Evolutionary conservation across 1,284 basidiomycete species (phyloP).

Genomic region (Microbotryum silenes-acaulis): DNA sequence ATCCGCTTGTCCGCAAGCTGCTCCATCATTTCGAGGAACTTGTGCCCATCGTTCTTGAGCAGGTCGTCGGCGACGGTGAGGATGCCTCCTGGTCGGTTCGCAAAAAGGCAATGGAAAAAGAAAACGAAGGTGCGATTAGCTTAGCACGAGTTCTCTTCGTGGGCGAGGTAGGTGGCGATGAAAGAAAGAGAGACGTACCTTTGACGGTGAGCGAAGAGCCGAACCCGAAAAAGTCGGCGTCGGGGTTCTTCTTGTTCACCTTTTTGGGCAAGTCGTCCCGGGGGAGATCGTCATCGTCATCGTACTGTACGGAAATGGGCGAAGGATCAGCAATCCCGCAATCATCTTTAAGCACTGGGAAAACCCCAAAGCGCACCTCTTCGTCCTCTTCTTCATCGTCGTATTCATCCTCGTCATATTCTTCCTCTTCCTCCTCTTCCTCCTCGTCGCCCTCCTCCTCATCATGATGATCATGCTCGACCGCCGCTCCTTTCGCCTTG

Average conservation of each 20-base stretch:
- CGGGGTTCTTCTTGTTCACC: slow-evolving; percentile 39
- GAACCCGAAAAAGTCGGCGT: slow-evolving; percentile 66
- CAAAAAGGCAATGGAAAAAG: slow-evolving; percentile 15
- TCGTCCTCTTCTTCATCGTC: slow-evolving; percentile 31
- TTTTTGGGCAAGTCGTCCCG: slow-evolving; percentile 48
- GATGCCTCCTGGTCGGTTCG: slow-evolving; percentile 63
- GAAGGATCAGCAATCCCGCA: neutral
- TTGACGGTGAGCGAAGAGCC: slow-evolving; percentile 72
- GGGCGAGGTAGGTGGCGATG: neutral
- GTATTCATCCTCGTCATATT: slow-evolving; percentile 21
- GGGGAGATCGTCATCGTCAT: slow-evolving; percentile 54
- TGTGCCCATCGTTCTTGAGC: slow-evolving; percentile 94
- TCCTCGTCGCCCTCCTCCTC: slow-evolving; percentile 26
- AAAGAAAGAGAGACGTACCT: slow-evolving; percentile 48
- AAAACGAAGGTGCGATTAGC: slow-evolving; percentile 19
- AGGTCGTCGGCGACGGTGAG: slow-evolving; percentile 98
- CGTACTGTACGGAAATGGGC: slow-evolving; percentile 43
- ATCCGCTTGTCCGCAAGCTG: slow-evolving; percentile 90
- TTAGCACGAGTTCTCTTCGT: slow-evolving; percentile 37
- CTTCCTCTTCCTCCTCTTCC: slow-evolving; percentile 26
- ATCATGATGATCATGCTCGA: slow-evolving; percentile 10
- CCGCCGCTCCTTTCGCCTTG: slow-evolving; percentile 23
- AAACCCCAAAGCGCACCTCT: slow-evolving; percentile 12
- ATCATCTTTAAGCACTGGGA: too few species aligned
- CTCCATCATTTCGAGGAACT: slow-evolving; percentile 99